Evolutionary conservation across 2,329 filamentous ascomycete species (phyloP).

Genomic region (Xylaria sp.): DNA sequence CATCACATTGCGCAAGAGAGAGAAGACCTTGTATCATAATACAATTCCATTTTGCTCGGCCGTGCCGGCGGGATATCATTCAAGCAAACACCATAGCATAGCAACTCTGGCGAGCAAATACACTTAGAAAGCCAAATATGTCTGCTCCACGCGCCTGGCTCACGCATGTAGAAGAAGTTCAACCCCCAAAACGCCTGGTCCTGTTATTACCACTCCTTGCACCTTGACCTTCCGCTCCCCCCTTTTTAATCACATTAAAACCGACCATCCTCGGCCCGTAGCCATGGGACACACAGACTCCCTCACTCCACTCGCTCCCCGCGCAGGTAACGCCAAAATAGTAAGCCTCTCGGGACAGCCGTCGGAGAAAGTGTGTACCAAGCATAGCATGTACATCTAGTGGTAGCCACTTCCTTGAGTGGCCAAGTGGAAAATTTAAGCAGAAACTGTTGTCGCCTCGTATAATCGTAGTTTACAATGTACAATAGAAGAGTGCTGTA

Average conservation of each 20-base stretch:
- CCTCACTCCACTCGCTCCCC: conserved; percentile 2
- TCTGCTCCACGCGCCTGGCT: conserved; percentile 12
- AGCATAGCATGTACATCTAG: conserved; percentile 5
- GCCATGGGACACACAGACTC: conserved; percentile 15
- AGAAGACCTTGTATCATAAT: conserved; percentile 19
- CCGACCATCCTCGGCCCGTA: conserved; percentile 15
- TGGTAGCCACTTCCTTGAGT: conserved; percentile 13
- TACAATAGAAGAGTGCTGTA: conserved; percentile 41
- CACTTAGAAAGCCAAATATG: conserved; percentile 20
- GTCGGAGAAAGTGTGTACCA: conserved; percentile 8
- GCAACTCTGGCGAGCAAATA: conserved; percentile 35
- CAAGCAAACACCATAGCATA: conserved; percentile 38
- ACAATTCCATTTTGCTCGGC: conserved; percentile 46
- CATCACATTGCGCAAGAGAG: conserved; percentile 2
- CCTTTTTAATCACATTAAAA: conserved; percentile 23
- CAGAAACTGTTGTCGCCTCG: conserved; percentile 41
- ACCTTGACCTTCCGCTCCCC: conserved; percentile 10
- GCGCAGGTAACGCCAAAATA: conserved; percentile 18
- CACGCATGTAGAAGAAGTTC: conserved; percentile 10
- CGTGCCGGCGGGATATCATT: conserved; percentile 51
- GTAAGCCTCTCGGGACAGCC: conserved; percentile 14
- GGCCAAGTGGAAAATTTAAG: conserved; percentile 24
- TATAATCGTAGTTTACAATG: conserved; percentile 47
- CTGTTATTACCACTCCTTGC: conserved; percentile 28
- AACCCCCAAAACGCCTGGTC: conserved; percentile 30